Conservation (phyloP, 1,284 basidiomycete species). For the Malassezia nana region DNA sequence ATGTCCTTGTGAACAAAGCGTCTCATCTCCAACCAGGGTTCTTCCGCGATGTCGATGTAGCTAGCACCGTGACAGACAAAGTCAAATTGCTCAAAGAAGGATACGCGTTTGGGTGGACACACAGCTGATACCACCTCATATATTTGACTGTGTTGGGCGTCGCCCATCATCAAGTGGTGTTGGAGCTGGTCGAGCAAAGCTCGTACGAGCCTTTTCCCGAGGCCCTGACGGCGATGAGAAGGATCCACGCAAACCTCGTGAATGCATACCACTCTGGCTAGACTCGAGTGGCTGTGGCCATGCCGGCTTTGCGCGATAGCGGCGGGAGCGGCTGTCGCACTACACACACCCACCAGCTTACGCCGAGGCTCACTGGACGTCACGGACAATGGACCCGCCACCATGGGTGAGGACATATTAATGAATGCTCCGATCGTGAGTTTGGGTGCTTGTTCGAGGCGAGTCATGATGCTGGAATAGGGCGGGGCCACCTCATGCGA, state of each 20-base stretch:
- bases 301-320: slow-evolving; percentile 35
- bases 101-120: slow-evolving; percentile 33
- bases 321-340: slow-evolving; percentile 38
- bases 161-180: slow-evolving; percentile 21
- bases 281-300: slow-evolving; percentile 26
- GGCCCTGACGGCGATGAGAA: slow-evolving; percentile 27
- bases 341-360: slow-evolving; percentile 32
- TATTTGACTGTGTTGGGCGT: slow-evolving; percentile 9
- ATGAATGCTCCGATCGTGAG: slow-evolving; percentile 41
- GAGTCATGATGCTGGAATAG: slow-evolving; percentile 28
- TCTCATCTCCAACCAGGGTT: slow-evolving; percentile 43
- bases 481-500: slow-evolving; percentile 34
- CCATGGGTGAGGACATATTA: slow-evolving; percentile 31
- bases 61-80: slow-evolving; percentile 36
- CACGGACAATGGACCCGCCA: slow-evolving; percentile 36
- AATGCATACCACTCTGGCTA: slow-evolving; percentile 42
- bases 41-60: slow-evolving; percentile 30
- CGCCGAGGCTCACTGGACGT: slow-evolving; percentile 21
- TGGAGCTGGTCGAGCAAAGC: slow-evolving; percentile 29
- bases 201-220: slow-evolving; percentile 30
- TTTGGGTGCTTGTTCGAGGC: slow-evolving; percentile 37
- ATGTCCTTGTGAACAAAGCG: slow-evolving; percentile 10
- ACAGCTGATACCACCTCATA: slow-evolving; percentile 41
- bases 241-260: slow-evolving; percentile 36
- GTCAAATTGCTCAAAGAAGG: slow-evolving; percentile 33